Base-by-base conservation (phyloP, 176 grass and related monocot species). In the Oryza glaberrima region DNA sequence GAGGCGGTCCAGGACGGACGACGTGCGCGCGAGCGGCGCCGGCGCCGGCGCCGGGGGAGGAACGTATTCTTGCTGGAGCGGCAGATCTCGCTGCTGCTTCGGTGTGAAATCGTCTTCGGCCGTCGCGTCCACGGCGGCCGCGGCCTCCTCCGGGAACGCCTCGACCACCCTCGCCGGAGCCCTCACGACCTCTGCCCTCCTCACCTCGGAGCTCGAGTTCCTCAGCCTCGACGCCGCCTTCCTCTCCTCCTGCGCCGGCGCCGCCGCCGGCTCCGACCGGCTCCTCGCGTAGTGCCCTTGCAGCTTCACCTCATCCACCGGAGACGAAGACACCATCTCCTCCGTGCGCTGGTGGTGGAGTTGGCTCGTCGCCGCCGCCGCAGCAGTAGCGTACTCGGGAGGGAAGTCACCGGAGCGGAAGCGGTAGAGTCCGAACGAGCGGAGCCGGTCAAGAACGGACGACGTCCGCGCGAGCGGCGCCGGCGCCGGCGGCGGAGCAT, bases 391-490 rank as follows among this genome's bases (percentile, higher is more conserved):
- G 83, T 45, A 75, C 71, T 87, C 83, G 20, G 86, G 71, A 34
- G 90, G 84, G 92, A 93, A 80, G 47, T 94, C 95, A 38, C 88
- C 90, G 69, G 95, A 93, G 32, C 90, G 84, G 84, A 93, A 94
- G 19, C 90, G 88, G 79, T 86, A 88, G 40, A 98, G 84, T 46
- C 83, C 83, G 61, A 98, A 14, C 20, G 95, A 98, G 25, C 91
- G 88, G 82, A 95, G 76, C 4, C 91, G 89, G 67, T 95, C 89
- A 0, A 95, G 89, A 13, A 90, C 86, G 3, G 88, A 91, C 8
- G 92, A 94, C 41, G 92, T 88, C 65, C 91, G 79, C 68, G 79
- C 63, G 30, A 89, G 77, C 14, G 74, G 46, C 4, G 86, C 30
- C 9, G 82, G 38, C 3, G 49, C 14, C 14, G 80, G 46, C 3